phyloP scores from a whole-genome alignment of 257 asterid species.

The Lantana camara region DNA sequence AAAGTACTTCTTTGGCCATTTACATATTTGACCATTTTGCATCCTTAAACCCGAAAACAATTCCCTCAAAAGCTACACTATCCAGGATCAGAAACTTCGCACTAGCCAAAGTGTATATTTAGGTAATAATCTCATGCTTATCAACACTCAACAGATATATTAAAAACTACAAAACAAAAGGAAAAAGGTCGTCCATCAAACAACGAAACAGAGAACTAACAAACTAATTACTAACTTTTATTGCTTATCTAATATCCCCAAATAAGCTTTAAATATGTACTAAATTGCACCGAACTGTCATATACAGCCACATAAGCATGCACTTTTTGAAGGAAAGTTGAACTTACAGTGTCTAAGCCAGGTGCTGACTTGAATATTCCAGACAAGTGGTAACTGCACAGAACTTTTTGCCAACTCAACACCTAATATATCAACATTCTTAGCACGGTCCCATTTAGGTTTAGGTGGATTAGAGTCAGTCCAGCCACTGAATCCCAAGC shows the following conservation, averaged over 20 bases:
- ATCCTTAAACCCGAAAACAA: not conserved
- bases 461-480: slow-evolving; percentile 71
- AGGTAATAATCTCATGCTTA: not conserved
- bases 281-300: slow-evolving; percentile 12
- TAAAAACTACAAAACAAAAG: not conserved
- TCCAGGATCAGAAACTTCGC: not conserved
- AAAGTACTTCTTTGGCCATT: too few species aligned
- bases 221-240: not conserved
- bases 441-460: slow-evolving; percentile 93
- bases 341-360: slow-evolving; percentile 98
- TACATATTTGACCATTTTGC: not conserved
- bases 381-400: slow-evolving; percentile 83
- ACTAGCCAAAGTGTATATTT: not conserved
- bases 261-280: not conserved
- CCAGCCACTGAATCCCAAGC: slow-evolving; percentile 99
- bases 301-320: slow-evolving; percentile 11
- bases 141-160: not conserved
- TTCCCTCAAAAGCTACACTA: not conserved
- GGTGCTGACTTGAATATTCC: slow-evolving; percentile 99
- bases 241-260: not conserved
- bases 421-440: slow-evolving; percentile 86
- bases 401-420: slow-evolving; percentile 94
- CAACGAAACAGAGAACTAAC: not conserved
- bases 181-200: not conserved
- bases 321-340: slow-evolving; percentile 21